A percentile compares a stretch with the other conserved stretches of the same genome.
These are phyloP conservation scores for Torulaspora globosa DNA, from an alignment of 1,139 yeast species.

Conservation along the genomic window DNA sequence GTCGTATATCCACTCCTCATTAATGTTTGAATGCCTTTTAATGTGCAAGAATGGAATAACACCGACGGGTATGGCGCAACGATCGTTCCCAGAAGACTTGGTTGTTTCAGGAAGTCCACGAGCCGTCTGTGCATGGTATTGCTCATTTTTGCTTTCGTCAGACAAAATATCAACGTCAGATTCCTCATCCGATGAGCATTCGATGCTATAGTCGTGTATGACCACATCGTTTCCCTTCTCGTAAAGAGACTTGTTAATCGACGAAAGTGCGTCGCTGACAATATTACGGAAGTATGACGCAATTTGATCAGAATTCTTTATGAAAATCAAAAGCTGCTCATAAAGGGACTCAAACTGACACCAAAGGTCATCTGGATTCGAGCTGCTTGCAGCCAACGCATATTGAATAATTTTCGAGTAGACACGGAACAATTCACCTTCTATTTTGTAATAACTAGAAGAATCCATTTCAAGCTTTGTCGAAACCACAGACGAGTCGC, in stretches of 20 bases:
- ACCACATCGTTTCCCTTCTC: constrained; percentile 12
- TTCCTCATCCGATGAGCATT: constrained; percentile 36
- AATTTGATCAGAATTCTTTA: constrained; percentile 19
- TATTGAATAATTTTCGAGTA: constrained; percentile 20
- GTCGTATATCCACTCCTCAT: constrained; percentile 75
- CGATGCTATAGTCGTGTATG: constrained; percentile 12
- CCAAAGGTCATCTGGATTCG: constrained; percentile 12
- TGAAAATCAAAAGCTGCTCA: constrained; percentile 18
- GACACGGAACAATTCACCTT: constrained; percentile 17
- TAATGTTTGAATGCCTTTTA: constrained; percentile 58
- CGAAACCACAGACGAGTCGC: constrained; percentile 11
- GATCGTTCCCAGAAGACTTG: constrained; percentile 44
- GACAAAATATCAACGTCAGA: constrained; percentile 5
- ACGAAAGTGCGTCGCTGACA: constrained; percentile 17
- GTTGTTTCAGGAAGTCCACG: constrained; percentile 29
- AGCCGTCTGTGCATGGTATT: constrained; percentile 39
- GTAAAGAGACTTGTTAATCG: constrained; percentile 15
- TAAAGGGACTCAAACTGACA: constrained; percentile 18
- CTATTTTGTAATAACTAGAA: constrained; percentile 19
- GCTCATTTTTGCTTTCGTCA: constrained; percentile 43
- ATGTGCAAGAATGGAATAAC: constrained; percentile 87
- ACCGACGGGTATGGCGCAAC: constrained; percentile 57
- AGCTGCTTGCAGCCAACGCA: constrained; percentile 13
- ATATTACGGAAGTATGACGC: constrained; percentile 18
- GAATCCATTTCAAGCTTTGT: constrained; percentile 16